phyloP scores from a whole-genome alignment of 202 grass and related monocot species.

The Setaria italica region DNA sequence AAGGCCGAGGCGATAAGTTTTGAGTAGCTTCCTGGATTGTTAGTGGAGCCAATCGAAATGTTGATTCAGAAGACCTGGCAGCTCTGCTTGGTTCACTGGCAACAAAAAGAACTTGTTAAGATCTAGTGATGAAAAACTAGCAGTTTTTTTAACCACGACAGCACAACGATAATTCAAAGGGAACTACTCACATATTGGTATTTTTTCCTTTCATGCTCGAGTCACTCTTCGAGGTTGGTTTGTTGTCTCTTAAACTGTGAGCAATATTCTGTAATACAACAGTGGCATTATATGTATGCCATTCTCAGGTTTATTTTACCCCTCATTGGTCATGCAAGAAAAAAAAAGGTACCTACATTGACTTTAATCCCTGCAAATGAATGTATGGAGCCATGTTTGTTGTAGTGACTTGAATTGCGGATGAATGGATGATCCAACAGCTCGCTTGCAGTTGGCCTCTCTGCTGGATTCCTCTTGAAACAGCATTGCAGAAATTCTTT shows the following conservation, averaged over 20 bases:
- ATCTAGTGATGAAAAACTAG: slow-evolving; percentile 40
- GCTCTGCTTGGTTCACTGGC: slow-evolving; percentile 42
- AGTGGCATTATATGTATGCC: slow-evolving; percentile 28
- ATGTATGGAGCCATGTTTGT: slow-evolving; percentile 72
- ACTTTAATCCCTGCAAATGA: slow-evolving; percentile 64
- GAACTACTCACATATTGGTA: slow-evolving; percentile 47
- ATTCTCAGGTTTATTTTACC: slow-evolving; percentile 26
- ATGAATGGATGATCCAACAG: slow-evolving; percentile 91
- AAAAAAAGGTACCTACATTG: slow-evolving; percentile 53
- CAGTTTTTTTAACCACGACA: slow-evolving; percentile 12
- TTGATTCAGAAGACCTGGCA: slow-evolving; percentile 33
- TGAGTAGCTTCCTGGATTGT: slow-evolving; percentile 40
- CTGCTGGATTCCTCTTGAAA: slow-evolving; percentile 83
- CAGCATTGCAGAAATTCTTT: slow-evolving; percentile 87
- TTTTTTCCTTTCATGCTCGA: slow-evolving; percentile 60
- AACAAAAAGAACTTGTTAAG: slow-evolving; percentile 34
- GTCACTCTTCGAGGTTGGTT: slow-evolving; percentile 68
- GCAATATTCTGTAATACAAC: slow-evolving; percentile 56
- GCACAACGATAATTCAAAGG: slow-evolving; percentile 7
- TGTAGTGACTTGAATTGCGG: slow-evolving; percentile 69
- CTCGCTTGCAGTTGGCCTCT: slow-evolving; percentile 73
- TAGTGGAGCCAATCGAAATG: slow-evolving; percentile 46
- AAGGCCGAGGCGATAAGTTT: slow-evolving; percentile 41
- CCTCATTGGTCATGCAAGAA: not conserved
- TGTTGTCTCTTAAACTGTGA: slow-evolving; percentile 54